A percentile compares a stretch with the other conserved stretches of the same genome.
Evolutionary conservation across 345 rosid species (phyloP).

Genomic region (Brassica cretica): DNA sequence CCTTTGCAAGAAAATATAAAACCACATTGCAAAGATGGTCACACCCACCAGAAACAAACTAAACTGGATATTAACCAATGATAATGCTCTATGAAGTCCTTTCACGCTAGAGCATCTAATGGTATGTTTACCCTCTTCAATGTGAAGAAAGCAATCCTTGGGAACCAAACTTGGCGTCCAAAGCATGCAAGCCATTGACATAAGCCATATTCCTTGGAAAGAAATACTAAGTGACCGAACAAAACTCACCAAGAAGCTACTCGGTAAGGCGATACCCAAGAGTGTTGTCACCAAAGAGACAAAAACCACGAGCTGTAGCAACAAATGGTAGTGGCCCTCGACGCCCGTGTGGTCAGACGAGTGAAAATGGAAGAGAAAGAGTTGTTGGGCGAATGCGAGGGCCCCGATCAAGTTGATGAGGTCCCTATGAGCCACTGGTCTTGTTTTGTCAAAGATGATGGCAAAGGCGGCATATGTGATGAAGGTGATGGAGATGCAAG

Average conservation of each 20-base stretch:
- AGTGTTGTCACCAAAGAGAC: constrained; percentile 66
- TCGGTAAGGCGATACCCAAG: constrained; percentile 58
- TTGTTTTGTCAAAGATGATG: constrained; percentile 51
- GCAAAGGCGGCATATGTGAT: constrained; percentile 62
- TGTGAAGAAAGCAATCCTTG: constrained; percentile 61
- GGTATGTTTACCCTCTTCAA: constrained; percentile 68
- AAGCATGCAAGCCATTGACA: constrained; percentile 66
- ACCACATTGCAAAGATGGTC: constrained; percentile 43
- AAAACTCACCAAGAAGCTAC: constrained; percentile 69
- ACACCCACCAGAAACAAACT: constrained; percentile 57
- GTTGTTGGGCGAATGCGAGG: constrained; percentile 66
- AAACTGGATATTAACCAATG: constrained; percentile 71
- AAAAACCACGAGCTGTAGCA: constrained; percentile 54
- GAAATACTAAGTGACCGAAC: constrained; percentile 62
- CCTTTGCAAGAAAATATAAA: constrained; percentile 45
- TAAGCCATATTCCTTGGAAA: constrained; percentile 80
- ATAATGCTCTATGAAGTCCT: constrained; percentile 67
- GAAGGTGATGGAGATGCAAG: constrained; percentile 67
- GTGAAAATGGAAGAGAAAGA: constrained; percentile 77
- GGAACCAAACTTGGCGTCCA: constrained; percentile 74
- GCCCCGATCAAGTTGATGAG: constrained; percentile 59
- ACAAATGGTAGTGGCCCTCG: constrained; percentile 83
- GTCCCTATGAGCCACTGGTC: constrained; percentile 39
- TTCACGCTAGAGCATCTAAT: constrained; percentile 56
- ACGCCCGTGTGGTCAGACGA: constrained; percentile 83